phyloP scores from a whole-genome alignment of 129 eudicot species.

The Flaveria brownii region DNA sequence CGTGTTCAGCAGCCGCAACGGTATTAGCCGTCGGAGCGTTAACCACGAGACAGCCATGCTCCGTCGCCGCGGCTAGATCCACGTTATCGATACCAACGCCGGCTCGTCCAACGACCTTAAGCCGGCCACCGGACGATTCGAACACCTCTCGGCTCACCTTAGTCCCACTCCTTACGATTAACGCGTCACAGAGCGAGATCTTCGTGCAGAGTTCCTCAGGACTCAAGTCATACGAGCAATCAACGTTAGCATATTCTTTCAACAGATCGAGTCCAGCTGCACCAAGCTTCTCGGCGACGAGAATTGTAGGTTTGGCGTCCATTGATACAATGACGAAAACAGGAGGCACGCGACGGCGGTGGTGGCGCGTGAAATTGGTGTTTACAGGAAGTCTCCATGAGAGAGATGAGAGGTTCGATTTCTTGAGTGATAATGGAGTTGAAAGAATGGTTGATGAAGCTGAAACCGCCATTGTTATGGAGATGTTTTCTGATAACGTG shows the following conservation, averaged over 20 bases:
- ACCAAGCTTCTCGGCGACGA: constrained; percentile 93
- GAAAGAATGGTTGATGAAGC: constrained; percentile 27
- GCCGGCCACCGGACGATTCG: constrained; percentile 76
- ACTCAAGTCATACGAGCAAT: constrained; percentile 80
- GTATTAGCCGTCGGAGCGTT: constrained; percentile 97
- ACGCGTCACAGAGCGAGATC: constrained; percentile 92
- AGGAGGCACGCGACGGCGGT: constrained; percentile 29
- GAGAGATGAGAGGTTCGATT: constrained; percentile 31
- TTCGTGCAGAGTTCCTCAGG: constrained; percentile 86
- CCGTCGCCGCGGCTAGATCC: constrained; percentile 96
- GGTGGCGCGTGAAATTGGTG: constrained; percentile 36
- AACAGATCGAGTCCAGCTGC: constrained; percentile 75
- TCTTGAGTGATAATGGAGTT: constrained; percentile 30
- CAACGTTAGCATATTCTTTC: constrained; percentile 76
- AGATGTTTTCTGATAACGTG: constrained; percentile 9
- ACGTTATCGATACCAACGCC: constrained; percentile 97
- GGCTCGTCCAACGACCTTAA: constrained; percentile 90
- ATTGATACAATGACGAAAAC: constrained; percentile 45
- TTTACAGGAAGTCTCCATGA: constrained; percentile 39
- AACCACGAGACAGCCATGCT: constrained; percentile 89
- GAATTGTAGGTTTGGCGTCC: constrained; percentile 80
- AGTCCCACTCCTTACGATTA: constrained; percentile 90
- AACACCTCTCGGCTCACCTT: constrained; percentile 87
- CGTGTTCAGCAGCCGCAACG: constrained; percentile 96
- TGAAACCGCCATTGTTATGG: constrained; percentile 51